Evolutionary conservation across 2,329 filamentous ascomycete species (phyloP), one percentile per base, ranked within the genome.

Genomic region (Stachybotrys echinatus): DNA sequence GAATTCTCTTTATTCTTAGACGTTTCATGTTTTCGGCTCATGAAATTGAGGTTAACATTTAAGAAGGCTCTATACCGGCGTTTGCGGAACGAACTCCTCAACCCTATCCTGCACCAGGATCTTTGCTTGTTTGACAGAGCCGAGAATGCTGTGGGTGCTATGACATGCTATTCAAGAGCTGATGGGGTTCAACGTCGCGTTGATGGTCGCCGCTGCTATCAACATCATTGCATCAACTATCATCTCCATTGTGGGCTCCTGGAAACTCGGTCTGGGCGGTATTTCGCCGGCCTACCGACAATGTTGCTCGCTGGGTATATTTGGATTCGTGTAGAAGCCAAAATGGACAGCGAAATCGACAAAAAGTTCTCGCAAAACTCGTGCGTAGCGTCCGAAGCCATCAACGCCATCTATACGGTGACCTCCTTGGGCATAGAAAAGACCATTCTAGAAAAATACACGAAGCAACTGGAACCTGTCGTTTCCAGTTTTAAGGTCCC

Each of bases 251-350:
- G 69, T 61, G 1, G 65, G 69, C 47, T 69, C 68, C 14, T 80
- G 74, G 74, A 77, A 74, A 45, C 57, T 80, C 6, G 74, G 73
- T 0, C 56, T 80, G 4, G 74, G 77, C 2, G 66, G 74, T n/a
- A 67, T 77, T 6, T 72, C 45, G 76, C 60, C 4, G 67, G 69
- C 0, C 55, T 74, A 5, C 67, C 71, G 3, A 64, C 66, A 0
- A 54, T 71, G 20, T 43, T 69, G 8, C 52, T 55, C 5, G 56
- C 60, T 5, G 67, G 69, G 2, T 70, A 58, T 37, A 49, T 65
- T 43, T 61, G 65, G 46, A 60, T 71, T 20, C 60, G 66, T 6
- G 50, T 72, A 3, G 71, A 74, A 20, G 52, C 64, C 20, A 61
- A 55, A 40, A 56, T 71, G 22, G 68, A 74, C 31, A 58, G 56